These are phyloP conservation scores for Colletotrichum plurivorum DNA, from an alignment of 2,329 filamentous ascomycete species.

Conservation along the genomic window DNA sequence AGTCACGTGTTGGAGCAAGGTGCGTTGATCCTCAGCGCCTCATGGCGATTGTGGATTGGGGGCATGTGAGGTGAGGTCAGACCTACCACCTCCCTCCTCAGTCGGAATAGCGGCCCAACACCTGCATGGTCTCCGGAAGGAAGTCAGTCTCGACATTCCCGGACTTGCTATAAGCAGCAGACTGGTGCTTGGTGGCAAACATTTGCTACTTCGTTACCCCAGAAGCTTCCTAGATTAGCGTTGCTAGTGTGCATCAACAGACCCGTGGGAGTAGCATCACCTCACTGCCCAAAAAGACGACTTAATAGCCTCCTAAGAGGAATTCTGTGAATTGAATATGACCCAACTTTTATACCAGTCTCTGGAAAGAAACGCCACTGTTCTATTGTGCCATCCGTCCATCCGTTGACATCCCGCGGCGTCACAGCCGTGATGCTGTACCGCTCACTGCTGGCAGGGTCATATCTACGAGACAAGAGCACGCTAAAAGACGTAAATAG, in stretches of 20 bases:
- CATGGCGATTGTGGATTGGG: background rate
- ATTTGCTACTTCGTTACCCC: too few relatives aligned
- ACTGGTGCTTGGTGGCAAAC: too few relatives aligned
- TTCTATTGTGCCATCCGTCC: conserved; percentile 38
- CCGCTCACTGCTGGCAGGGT: conserved; percentile 35
- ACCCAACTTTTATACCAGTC: conserved; percentile 18
- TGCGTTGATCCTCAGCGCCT: conserved; percentile 6
- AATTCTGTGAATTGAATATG: conserved; percentile 23
- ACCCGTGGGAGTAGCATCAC: too few relatives aligned
- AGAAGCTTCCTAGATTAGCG: too few relatives aligned
- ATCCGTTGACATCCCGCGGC: conserved; percentile 31
- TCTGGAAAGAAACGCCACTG: conserved; percentile 36
- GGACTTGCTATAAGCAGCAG: too few relatives aligned
- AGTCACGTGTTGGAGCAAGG: conserved; percentile 25
- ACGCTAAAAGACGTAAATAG: conserved; percentile 40
- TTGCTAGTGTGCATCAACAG: too few relatives aligned
- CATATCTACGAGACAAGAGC: conserved; percentile 37
- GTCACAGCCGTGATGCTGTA: conserved; percentile 27
- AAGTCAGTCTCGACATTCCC: background rate
- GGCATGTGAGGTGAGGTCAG: conserved; percentile 16
- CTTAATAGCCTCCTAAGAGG: background rate
- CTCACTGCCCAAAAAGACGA: too few relatives aligned
- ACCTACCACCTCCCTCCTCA: conserved; percentile 10
- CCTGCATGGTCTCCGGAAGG: background rate
- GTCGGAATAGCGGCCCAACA: background rate